phyloP scores from a whole-genome alignment of 371 early-diverging fungal genomes.

The Umbelopsis sp. region DNA sequence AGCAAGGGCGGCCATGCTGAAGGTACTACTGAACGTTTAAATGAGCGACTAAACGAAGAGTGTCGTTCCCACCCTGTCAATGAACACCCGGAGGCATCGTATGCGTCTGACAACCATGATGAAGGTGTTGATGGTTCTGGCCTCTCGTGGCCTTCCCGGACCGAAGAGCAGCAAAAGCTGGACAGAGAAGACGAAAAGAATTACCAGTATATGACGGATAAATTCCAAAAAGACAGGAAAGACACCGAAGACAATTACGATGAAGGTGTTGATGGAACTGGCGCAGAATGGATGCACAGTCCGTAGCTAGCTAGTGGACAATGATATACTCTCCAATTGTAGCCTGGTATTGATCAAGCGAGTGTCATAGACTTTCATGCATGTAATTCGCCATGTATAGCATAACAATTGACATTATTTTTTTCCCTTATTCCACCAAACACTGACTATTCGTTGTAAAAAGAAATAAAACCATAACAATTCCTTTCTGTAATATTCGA shows the following conservation, averaged over 20 bases:
- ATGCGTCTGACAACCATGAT: background rate
- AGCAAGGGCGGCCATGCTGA: conserved; percentile 2
- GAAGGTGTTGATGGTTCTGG: conserved; percentile 6
- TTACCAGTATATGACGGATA: background rate
- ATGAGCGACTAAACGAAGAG: background rate
- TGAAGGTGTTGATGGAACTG: background rate
- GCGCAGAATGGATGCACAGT: background rate
- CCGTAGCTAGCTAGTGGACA: background rate
- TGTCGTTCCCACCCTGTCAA: background rate
- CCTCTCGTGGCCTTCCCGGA: conserved; percentile 1
- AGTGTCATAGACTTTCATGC: too few species aligned
- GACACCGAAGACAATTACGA: background rate
- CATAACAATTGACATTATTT: too few species aligned
- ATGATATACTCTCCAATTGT: too few species aligned
- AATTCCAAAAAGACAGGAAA: background rate
- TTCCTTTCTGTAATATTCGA: too few species aligned
- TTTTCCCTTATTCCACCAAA: too few species aligned
- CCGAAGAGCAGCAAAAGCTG: background rate
- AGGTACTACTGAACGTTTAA: conserved; percentile 3
- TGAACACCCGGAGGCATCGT: background rate
- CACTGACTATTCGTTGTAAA: too few species aligned
- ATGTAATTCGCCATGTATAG: too few species aligned
- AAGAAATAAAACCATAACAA: too few species aligned
- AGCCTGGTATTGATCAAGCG: too few species aligned
- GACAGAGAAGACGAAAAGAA: background rate